Conservation (phyloP, 495 filamentous ascomycete genomes). For the Tuber aestivum region DNA sequence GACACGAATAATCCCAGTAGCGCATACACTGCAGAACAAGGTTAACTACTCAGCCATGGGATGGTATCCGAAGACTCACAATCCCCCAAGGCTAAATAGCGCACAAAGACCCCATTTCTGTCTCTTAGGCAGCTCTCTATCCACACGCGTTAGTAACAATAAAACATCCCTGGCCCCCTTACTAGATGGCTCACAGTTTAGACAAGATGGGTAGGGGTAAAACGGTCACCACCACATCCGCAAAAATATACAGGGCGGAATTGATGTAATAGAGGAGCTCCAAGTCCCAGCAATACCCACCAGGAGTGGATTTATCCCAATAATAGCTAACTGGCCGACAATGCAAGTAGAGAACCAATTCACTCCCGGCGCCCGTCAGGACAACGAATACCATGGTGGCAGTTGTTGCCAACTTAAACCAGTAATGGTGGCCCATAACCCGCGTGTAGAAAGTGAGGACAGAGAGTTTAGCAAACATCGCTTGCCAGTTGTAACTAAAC, state of each 20-base stretch:
- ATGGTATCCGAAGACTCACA: slow-evolving; percentile 3
- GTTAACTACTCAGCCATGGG: not conserved
- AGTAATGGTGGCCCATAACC: not conserved
- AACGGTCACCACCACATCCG: slow-evolving; percentile 7
- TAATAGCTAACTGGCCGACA: slow-evolving; percentile 2
- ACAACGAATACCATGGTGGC: not conserved
- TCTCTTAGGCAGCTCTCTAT: slow-evolving; percentile 5
- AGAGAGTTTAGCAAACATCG: slow-evolving; percentile 10
- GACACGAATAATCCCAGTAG: slow-evolving; percentile 3
- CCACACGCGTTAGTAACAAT: not conserved
- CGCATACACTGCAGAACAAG: slow-evolving; percentile 1
- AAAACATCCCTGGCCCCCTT: not conserved
- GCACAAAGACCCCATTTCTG: slow-evolving; percentile 5
- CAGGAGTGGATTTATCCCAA: slow-evolving; percentile 6
- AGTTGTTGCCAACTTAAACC: slow-evolving; percentile 2
- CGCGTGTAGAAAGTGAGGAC: slow-evolving; percentile 11
- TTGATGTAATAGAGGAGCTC: not conserved
- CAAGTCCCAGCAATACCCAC: slow-evolving; percentile 9
- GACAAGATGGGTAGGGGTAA: slow-evolving; percentile 1
- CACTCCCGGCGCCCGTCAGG: not conserved
- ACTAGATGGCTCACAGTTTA: slow-evolving; percentile 6
- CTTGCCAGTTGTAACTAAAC: not conserved
- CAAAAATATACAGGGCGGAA: not conserved
- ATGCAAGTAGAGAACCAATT: not conserved
- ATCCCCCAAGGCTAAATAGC: slow-evolving; percentile 10